These are phyloP conservation scores for Cladosporium sp. DNA, from an alignment of 2,329 filamentous ascomycete species.

Conservation along the genomic window DNA sequence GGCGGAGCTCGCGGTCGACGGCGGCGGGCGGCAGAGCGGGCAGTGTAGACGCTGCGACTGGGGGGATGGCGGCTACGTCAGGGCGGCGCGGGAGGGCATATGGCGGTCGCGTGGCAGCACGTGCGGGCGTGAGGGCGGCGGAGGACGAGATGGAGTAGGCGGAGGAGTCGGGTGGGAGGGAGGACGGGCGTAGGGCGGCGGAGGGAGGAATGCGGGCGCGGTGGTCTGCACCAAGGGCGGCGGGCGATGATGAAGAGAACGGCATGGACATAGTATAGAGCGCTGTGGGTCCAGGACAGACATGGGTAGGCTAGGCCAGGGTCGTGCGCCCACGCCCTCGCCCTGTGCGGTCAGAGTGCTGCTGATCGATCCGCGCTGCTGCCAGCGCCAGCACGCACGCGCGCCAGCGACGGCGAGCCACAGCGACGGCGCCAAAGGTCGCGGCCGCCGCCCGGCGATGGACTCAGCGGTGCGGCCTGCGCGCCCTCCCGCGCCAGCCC, in stretches of 20 bases:
- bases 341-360: conserved; percentile 7
- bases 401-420: not conserved
- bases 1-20: conserved; percentile 3
- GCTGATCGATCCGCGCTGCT: conserved; percentile 5
- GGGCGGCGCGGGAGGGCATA: not conserved
- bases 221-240: not conserved
- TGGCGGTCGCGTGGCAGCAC: conserved; percentile 9
- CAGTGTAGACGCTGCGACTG: not conserved
- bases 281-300: not conserved
- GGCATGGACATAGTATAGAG: conserved; percentile 2
- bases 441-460: not conserved
- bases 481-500: no score
- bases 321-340: not conserved
- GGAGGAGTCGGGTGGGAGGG: not conserved
- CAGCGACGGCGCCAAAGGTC: conserved; percentile 4
- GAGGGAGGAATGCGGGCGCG: conserved; percentile 5
- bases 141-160: no score
- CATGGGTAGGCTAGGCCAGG: not conserved
- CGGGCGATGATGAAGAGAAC: conserved; percentile 1
- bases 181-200: not conserved
- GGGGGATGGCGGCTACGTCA: conserved; percentile 9
- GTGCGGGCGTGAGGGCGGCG: not conserved
- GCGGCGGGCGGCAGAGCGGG: not conserved
- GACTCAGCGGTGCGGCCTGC: no score
- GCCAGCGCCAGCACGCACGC: not conserved